Percentiles rank a stretch among this genome's conserved stretches.
These are phyloP conservation scores for Emydomyces testavorans DNA, from an alignment of 2,329 filamentous ascomycete species.

Conservation along the genomic window DNA sequence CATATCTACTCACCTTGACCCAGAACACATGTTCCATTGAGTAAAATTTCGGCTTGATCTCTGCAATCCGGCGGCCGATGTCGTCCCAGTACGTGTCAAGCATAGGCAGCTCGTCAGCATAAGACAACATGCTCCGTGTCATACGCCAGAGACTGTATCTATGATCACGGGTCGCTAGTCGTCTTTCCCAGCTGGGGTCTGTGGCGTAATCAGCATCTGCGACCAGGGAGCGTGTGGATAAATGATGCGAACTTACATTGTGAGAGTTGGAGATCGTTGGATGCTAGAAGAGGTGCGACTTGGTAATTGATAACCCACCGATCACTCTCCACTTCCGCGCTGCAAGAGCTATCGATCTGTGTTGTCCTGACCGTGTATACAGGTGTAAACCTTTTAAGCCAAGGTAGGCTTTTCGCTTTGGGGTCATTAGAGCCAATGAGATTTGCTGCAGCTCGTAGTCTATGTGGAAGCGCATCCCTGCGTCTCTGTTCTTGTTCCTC, in stretches of 20 bases:
- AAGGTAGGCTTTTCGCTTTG: conserved; percentile 32
- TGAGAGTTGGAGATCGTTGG: conserved; percentile 40
- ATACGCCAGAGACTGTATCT: conserved; percentile 39
- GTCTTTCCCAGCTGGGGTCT: conserved; percentile 38
- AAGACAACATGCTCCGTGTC: conserved; percentile 36
- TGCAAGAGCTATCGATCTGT: conserved; percentile 34
- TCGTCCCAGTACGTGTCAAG: conserved; percentile 30
- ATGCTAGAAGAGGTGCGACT: conserved; percentile 38
- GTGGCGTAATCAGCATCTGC: conserved; percentile 12
- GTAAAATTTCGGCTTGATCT: conserved; percentile 39
- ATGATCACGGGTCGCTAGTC: conserved; percentile 34
- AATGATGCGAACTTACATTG: conserved; percentile 28
- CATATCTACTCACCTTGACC: conserved; percentile 34
- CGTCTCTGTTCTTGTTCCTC: conserved; percentile 38
- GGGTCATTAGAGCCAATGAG: conserved; percentile 36
- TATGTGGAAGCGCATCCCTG: conserved; percentile 36
- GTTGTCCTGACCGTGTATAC: conserved; percentile 35
- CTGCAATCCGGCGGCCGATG: conserved; percentile 32
- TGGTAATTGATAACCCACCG: conserved; percentile 41
- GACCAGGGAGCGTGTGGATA: background rate
- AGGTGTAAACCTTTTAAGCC: conserved; percentile 38
- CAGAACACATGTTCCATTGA: conserved; percentile 42
- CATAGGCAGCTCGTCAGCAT: conserved; percentile 31
- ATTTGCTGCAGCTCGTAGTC: conserved; percentile 36
- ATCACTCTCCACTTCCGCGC: conserved; percentile 30